Conservation (phyloP, 768 basidiomycete species). For the Mycena chlorophos region DNA sequence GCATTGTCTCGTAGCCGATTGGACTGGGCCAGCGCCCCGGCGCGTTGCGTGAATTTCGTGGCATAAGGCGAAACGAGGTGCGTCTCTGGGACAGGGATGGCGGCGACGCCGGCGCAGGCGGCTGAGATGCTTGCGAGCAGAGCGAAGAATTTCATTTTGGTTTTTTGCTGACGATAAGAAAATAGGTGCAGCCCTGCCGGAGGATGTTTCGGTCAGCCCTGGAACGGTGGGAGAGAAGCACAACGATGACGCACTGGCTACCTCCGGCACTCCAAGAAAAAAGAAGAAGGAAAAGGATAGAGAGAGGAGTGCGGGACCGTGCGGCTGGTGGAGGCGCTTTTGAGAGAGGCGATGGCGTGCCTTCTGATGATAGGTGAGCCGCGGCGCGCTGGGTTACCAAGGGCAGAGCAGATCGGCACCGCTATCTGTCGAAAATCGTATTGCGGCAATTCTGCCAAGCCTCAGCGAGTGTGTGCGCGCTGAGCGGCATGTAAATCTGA, state of each 20-base stretch:
- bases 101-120: not conserved
- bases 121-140: constrained; percentile 3
- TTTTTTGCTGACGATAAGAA: not conserved
- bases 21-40: not conserved
- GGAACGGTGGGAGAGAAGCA: not conserved
- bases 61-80: constrained; percentile 15
- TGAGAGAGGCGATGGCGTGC: too few species aligned
- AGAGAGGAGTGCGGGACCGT: not conserved
- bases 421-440: not conserved
- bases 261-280: constrained; percentile 11
- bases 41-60: constrained; percentile 13
- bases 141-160: constrained; percentile 12
- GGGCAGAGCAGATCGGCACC: not conserved
- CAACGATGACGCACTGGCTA: constrained; percentile 2
- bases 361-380: not conserved
- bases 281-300: not conserved
- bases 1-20: constrained; percentile 8
- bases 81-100: constrained; percentile 15
- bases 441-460: too few species aligned
- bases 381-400: not conserved
- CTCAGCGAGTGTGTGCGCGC: too few species aligned
- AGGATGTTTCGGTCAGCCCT: not conserved
- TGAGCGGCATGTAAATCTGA: too few species aligned
- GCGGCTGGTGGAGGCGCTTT: not conserved
- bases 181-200: not conserved